Base-by-base conservation (phyloP, 2,329 filamentous ascomycete genomes). In the Pseudocercospora eumusae region DNA sequence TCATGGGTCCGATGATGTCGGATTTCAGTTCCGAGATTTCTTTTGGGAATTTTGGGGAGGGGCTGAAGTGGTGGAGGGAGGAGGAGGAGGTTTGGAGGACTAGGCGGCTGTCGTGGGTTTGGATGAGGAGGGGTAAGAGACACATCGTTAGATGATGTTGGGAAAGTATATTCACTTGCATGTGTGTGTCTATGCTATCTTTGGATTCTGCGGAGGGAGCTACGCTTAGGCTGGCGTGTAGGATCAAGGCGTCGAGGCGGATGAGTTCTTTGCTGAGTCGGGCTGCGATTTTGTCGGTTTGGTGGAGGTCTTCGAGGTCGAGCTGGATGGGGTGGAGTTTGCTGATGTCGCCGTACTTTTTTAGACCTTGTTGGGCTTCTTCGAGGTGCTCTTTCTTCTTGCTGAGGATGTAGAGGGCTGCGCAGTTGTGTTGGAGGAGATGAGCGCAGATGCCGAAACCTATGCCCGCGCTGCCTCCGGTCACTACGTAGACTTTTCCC, bases 21-120 rank as follows among this genome's bases (percentile, higher is more conserved):
- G n/a, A n/a, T n/a, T 83, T 83, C 25, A 83, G 77, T 64, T 83
- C 81, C 0, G 75, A 69, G 15, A 82, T 59, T n/a, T 73, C 73
- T n/a, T 69, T 70, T n/a, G n/a, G n/a, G 68, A 83, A 84, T 6
- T 75, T 69, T 57, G 76, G 74, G 10, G 73, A 70, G 6, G 76
- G 77, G 2, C 75, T 74, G 21, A 74, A 64, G 20, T 77, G 77
- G 64, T 83, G 81, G 3, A 82, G 63, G n/a, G 83, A 80, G 5
- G 80, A 83, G 4, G 80, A 80, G n/a, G n/a, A n/a, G n/a, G n/a
- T n/a, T 64, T 83, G 79, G 50, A 80, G 72, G 20, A 83, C 81
- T 2, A 83, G 73, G 11, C 81, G 77, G 20, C 78, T 80, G 65
- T 80, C 75, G 66, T 79, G 77, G 0, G 81, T 82, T 20, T 74